These are phyloP conservation scores for Boletus vinaceobasis DNA, from an alignment of 768 basidiomycete genomes.

Conservation along the genomic window DNA sequence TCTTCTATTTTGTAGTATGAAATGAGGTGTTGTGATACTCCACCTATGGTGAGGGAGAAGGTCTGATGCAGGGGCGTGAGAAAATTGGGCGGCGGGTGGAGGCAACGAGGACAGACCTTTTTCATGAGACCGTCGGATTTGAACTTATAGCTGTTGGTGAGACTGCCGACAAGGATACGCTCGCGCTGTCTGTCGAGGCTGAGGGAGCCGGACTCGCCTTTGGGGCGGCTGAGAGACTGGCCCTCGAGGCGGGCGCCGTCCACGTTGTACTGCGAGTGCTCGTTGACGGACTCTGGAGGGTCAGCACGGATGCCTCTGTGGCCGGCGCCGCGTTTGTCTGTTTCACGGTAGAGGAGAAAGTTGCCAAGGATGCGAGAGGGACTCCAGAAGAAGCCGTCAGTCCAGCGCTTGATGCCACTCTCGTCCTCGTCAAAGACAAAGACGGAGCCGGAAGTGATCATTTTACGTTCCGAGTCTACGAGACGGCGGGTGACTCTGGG, in stretches of 20 bases:
- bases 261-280: conserved; percentile 37
- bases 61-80: conserved; percentile 54
- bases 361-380: conserved; percentile 91
- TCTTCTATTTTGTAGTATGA: conserved; percentile 95
- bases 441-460: conserved; percentile 91
- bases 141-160: conserved; percentile 93
- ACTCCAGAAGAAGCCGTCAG: conserved; percentile 96
- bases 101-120: conserved; percentile 59
- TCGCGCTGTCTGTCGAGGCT: conserved; percentile 72
- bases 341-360: conserved; percentile 93
- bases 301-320: conserved; percentile 52
- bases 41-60: conserved; percentile 82
- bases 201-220: conserved; percentile 44
- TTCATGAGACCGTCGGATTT: conserved; percentile 93
- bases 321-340: conserved; percentile 74
- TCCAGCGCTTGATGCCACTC: conserved; percentile 97
- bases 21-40: conserved; percentile 87
- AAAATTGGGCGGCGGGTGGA: conserved; percentile 14
- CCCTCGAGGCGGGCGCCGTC: conserved; percentile 29
- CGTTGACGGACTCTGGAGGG: conserved; percentile 36
- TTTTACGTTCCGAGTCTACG: conserved; percentile 86
- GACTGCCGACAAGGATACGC: conserved; percentile 78
- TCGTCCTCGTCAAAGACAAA: conserved; percentile 98
- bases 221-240: conserved; percentile 63
- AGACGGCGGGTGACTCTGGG: conserved; percentile 90